Percentiles rank a stretch among this genome's conserved stretches.
phyloP scores from a whole-genome alignment of 164 flowering plant genomes.

The Echeveria elegans region DNA sequence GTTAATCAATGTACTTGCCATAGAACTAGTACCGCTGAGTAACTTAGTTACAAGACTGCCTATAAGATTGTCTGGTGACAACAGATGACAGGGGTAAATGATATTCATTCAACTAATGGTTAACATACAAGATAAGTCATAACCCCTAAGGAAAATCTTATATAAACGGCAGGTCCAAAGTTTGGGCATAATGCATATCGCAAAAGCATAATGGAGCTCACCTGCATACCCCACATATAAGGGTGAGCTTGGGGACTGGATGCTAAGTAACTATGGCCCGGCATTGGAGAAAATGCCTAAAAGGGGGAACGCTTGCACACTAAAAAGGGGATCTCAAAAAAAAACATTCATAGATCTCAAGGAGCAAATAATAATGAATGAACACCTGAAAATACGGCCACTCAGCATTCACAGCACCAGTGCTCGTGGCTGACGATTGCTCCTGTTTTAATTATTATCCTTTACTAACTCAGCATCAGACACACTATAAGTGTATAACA shows the following conservation, averaged over 20 bases:
- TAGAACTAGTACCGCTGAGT: no score
- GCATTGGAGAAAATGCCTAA: constrained; percentile 89
- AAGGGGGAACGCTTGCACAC: background rate
- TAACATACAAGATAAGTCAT: background rate
- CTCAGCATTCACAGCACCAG: constrained; percentile 61
- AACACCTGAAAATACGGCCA: constrained; percentile 48
- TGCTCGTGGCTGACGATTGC: constrained; percentile 42
- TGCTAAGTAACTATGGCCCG: constrained; percentile 79
- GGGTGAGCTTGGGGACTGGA: constrained; percentile 94
- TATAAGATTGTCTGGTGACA: no score
- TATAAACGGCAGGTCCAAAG: background rate
- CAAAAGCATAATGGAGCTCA: constrained; percentile 14
- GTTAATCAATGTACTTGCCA: no score
- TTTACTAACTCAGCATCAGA: background rate
- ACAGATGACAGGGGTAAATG: background rate
- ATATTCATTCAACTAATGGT: background rate
- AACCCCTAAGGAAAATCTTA: background rate
- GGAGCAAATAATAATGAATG: no score
- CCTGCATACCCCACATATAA: constrained; percentile 99
- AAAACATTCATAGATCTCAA: background rate
- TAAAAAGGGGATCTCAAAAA: background rate
- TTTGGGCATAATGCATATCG: background rate
- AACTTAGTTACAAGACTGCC: no score
- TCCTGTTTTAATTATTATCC: constrained; percentile 36
- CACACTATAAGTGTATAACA: background rate